Base-by-base conservation (phyloP, 345 rosid genomes). In the Citrus glauca region DNA sequence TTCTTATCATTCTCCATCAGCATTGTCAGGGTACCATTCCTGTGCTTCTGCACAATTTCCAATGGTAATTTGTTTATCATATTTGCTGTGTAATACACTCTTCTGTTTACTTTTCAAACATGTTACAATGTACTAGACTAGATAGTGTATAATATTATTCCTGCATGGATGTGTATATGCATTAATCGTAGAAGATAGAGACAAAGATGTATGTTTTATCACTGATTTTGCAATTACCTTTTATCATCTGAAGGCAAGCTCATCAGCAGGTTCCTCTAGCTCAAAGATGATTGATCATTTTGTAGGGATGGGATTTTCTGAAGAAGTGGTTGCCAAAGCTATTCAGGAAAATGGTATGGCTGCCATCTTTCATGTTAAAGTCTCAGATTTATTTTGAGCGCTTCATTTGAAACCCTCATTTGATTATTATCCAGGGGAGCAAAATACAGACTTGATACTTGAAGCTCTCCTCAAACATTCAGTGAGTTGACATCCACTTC, bases 301-400 rank as follows among this genome's bases (percentile, higher is more conserved):
- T 78, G 80, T 89, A 33, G 88, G 83, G 8, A 93, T 92, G 98
- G 99, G 98, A 20, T 93, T 91, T 77, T 68, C 89, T 14, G 91
- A 85, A 60, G 84, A 91, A 66, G 78, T 87, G 40, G 93, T 92
- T 56, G 81, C 84, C 71, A 90, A 86, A 78, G 93, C 84, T 19
- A 87, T 93, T 28, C 90, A 85, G 24, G 89, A 95, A 85, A 84
- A 83, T 67, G 94, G 99, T 93, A 86, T 72, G 30, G 69, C 71
- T n/a, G 1, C 38, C 66, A 10, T 72, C 10, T 72, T 79, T 42
- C 16, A 61, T 35, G 30, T 28, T 75, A 56, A 48, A 57, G 30
- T 48, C 30, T 74, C 5, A 33, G 42, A 11, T 65, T 60, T 63
- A 17, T 53, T 55, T 78, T 63, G 50, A 74, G 69, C 6, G 63